phyloP scores from a whole-genome alignment of 139 green algal species.

The Chlamydomonas eustigma region DNA sequence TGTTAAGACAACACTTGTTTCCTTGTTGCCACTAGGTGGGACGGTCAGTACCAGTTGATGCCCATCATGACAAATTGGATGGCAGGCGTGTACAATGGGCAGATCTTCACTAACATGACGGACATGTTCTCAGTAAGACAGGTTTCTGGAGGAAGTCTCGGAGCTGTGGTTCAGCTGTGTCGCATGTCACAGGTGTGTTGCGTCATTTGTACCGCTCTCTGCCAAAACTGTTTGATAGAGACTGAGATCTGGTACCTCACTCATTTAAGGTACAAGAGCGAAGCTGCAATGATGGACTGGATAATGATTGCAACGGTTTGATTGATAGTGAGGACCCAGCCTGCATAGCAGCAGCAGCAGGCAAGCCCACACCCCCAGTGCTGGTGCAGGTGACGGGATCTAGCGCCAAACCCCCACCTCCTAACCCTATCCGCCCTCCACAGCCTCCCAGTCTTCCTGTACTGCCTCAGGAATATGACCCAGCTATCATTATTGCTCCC shows the following conservation, averaged over 20 bases:
- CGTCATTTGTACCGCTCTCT: too few species aligned
- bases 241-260: background rate
- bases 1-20: too few species aligned
- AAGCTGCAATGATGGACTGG: background rate
- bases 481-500: too few species aligned
- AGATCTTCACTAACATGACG: conserved; percentile 2
- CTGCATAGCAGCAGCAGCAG: background rate
- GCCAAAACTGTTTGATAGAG: too few species aligned
- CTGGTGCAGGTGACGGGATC: background rate
- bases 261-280: conserved; percentile 2
- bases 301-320: conserved; percentile 11
- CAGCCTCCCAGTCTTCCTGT: background rate
- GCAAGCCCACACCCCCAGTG: background rate
- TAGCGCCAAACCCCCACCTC: background rate
- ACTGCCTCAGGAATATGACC: too few species aligned
- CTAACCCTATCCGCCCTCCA: background rate
- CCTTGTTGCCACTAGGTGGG: background rate
- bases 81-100: background rate
- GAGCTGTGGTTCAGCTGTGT: background rate
- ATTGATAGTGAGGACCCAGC: background rate
- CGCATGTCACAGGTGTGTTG: background rate
- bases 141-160: background rate
- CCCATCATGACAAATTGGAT: conserved; percentile 3
- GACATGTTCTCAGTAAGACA: background rate
- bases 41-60: background rate